These are phyloP conservation scores for Melanopsichium pennsylvanicum DNA, from an alignment of 1,284 basidiomycete genomes.

Conservation along the genomic window DNA sequence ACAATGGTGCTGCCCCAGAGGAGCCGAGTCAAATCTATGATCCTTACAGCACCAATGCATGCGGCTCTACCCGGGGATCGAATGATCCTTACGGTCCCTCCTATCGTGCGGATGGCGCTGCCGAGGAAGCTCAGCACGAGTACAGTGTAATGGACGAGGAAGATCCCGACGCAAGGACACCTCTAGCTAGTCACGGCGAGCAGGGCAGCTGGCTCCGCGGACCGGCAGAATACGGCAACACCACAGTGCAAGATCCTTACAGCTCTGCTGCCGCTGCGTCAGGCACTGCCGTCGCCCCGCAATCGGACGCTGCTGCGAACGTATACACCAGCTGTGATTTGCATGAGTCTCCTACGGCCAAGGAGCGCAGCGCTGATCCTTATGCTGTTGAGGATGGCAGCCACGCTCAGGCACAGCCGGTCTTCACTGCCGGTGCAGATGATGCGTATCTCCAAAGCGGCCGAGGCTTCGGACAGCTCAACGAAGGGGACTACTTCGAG, in stretches of 20 bases:
- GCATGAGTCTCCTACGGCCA: constrained; percentile 9
- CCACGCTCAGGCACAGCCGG: not conserved
- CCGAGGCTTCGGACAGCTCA: not conserved
- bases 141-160: constrained; percentile 7
- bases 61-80: not conserved
- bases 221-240: constrained; percentile 5
- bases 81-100: constrained; percentile 4
- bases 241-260: constrained; percentile 6
- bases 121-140: not conserved
- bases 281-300: constrained; percentile 2
- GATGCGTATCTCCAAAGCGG: constrained; percentile 1
- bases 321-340: constrained; percentile 11
- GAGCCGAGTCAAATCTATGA: constrained; percentile 3
- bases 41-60: constrained; percentile 4
- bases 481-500: constrained; percentile 22
- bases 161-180: constrained; percentile 22
- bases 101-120: not conserved
- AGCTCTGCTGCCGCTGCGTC: constrained; percentile 11
- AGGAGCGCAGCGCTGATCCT: constrained; percentile 2
- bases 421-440: not conserved
- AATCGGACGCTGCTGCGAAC: not conserved
- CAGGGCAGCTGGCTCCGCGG: constrained; percentile 19
- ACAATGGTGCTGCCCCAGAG: constrained; percentile 1
- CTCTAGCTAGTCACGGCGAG: constrained; percentile 17
- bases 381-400: constrained; percentile 7